Conservation (phyloP, 139 green algal species). For the Tetraselmis chui region DNA sequence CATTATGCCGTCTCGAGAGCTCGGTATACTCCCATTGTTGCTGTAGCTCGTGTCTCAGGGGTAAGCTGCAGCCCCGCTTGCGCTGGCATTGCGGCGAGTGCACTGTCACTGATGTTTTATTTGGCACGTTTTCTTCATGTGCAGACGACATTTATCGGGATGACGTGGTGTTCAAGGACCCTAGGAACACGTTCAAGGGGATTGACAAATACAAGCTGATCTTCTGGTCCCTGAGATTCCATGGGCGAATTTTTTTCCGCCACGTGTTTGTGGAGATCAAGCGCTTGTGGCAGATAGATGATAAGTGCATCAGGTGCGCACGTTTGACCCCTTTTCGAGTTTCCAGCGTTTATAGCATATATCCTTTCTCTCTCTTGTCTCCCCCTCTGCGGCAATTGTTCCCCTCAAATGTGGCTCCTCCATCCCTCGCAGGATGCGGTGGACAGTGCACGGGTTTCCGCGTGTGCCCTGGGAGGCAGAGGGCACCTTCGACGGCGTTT, state of each 20-base stretch:
- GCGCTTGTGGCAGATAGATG: conserved; percentile 86
- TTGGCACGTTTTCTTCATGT: too few species aligned
- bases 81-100: too few species aligned
- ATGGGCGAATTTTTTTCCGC: conserved; percentile 84
- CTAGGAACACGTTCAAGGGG: conserved; percentile 69
- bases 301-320: conserved; percentile 70
- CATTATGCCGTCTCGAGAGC: too few species aligned
- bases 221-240: conserved; percentile 86
- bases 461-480: conserved; percentile 81
- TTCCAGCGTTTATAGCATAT: too few species aligned
- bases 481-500: conserved; percentile 86
- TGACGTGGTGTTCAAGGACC: conserved; percentile 86
- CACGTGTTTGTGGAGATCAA: conserved; percentile 74
- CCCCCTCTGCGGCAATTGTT: too few species aligned
- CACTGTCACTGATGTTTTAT: too few species aligned
- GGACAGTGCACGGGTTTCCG: conserved; percentile 77
- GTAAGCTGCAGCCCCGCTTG: too few species aligned
- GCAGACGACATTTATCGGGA: conserved; percentile 82
- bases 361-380: too few species aligned
- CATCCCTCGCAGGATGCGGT: conserved; percentile 60
- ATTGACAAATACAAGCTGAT: conserved; percentile 84
- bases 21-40: too few species aligned
- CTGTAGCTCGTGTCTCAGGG: too few species aligned
- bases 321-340: too few species aligned
- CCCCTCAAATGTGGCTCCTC: too few species aligned